Base-by-base conservation (phyloP, 805 yeast species). In the Nakazawaea ishiwadae region DNA sequence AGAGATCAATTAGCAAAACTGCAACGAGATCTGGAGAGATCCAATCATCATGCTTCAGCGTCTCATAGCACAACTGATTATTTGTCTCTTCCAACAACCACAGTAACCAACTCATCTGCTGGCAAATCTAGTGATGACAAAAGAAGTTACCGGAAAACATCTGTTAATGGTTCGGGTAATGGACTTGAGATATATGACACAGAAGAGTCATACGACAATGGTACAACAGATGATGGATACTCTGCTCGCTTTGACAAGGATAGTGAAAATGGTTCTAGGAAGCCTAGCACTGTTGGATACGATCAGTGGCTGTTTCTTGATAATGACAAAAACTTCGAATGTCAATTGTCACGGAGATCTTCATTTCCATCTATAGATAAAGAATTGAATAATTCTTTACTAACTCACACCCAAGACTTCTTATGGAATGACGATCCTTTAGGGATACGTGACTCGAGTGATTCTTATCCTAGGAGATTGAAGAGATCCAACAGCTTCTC, bases 401-500 rank as follows among this genome's bases (percentile, higher is more conserved):
- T 66, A 15, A 23, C 44, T 30, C 43, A 59, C 44, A 51, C 51
- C 40, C 49, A 57, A 47, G 55, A 55, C 41, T 17, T 37, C 33
- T 23, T 31, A 14, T 5, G 43, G 47, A 1, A 42, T 5, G 31
- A n/a, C n/a, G n/a, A n/a, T n/a, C n/a, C n/a, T n/a, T n/a, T n/a
- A n/a, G n/a, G n/a, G n/a, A n/a, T n/a, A n/a, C n/a, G n/a, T n/a
- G n/a, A n/a, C n/a, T n/a, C n/a, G n/a, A n/a, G n/a, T n/a, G n/a
- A n/a, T n/a, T n/a, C n/a, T n/a, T n/a, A n/a, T n/a, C n/a, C n/a
- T 2, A 24, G 17, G 3, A 33, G 33, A 24, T 31, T 59, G 43
- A 57, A 50, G 46, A 50, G 74, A 40, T 48, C 59, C n/a, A 53
- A 54, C 32, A 69, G 75, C 27, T 63, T 66, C 35, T 59, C 69